Base-by-base conservation (phyloP, 2,329 filamentous ascomycete species). In the Epicoccum nigrum region DNA sequence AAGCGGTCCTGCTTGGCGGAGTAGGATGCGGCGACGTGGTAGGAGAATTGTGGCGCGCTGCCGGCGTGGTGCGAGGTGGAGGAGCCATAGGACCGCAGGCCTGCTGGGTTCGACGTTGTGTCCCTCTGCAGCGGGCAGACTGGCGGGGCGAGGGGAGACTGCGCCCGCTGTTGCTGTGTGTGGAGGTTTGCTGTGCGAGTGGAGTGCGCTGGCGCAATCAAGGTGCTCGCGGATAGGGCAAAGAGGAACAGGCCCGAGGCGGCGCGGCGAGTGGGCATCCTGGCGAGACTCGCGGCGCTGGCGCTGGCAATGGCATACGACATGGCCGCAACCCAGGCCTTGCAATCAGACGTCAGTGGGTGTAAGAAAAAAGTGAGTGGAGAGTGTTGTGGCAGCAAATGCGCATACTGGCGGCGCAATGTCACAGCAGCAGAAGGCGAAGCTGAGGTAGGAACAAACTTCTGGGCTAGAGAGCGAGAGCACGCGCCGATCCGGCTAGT, bases 21-120 rank as follows among this genome's bases (percentile, higher is more conserved):
- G 58, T 74, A 76, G n/a, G 73, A 72, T 13, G 73, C 70, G 13
- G 73, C 71, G 41, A 76, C 68, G 48, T 71, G 67, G 59, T 74
- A 76, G 39, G 69, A 62, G 55, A 73, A 74, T 27, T 67, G 67
- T 11, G 69, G 62, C 20, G 60, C 53, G 43, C 50, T 62, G 45
- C 44, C 59, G 59, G 63, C 57, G 28, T 51, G 60, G 55, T 65
- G 67, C 25, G 68, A 58, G 45, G 23, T 25, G 3, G 65, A 62
- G 5, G 68, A 61, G 51, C 70, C 65, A 42, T 72, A 66, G 34
- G 62, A 63, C 12, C 69, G 62, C 43, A 68, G 49, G 42, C 66
- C 64, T 52, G 64, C 51, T 30, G 56, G 51, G 53, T 63, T 64
- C 38, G 68, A 65, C 23, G 60, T 68, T 4, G 60, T 63, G 48